Percentiles rank a stretch among this genome's conserved stretches.
phyloP scores from a whole-genome alignment of 352 stramenopile genomes.

The Pythium grandisporangium region DNA sequence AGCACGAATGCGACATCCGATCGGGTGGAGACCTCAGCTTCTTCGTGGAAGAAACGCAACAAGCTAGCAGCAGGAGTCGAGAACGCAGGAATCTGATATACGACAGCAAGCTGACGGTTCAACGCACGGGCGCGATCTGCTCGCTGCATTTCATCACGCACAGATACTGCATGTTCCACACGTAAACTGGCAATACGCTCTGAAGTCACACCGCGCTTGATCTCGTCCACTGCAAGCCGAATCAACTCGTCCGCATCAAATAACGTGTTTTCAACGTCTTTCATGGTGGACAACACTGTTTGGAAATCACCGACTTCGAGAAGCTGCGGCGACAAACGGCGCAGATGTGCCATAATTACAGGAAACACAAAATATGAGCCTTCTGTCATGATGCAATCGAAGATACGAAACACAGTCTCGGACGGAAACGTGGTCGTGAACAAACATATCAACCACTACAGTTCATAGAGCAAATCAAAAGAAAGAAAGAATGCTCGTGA shows the following conservation, averaged over 20 bases:
- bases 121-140: conserved; percentile 48
- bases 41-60: conserved; percentile 67
- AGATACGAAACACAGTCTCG: conserved; percentile 82
- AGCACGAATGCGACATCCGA: conserved; percentile 73
- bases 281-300: conserved; percentile 60
- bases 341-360: conserved; percentile 73
- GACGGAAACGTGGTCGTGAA: conserved; percentile 88
- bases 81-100: conserved; percentile 76
- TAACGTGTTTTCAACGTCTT: conserved; percentile 48
- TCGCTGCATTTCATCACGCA: conserved; percentile 63
- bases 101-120: conserved; percentile 53
- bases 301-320: conserved; percentile 57
- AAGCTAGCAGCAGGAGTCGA: conserved; percentile 53
- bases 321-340: conserved; percentile 39
- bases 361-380: conserved; percentile 76
- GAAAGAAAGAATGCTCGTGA: no score
- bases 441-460: conserved; percentile 83
- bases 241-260: conserved; percentile 65
- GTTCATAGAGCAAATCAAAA: no score
- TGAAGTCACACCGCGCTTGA: conserved; percentile 23
- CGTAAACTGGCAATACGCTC: conserved; percentile 31
- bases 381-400: conserved; percentile 84
- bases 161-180: conserved; percentile 39
- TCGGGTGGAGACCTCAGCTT: conserved; percentile 56
- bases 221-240: conserved; percentile 27